These are phyloP conservation scores for Dendrocalamus latiflorus DNA, from an alignment of 202 grass and related monocot genomes.

Conservation along the genomic window DNA sequence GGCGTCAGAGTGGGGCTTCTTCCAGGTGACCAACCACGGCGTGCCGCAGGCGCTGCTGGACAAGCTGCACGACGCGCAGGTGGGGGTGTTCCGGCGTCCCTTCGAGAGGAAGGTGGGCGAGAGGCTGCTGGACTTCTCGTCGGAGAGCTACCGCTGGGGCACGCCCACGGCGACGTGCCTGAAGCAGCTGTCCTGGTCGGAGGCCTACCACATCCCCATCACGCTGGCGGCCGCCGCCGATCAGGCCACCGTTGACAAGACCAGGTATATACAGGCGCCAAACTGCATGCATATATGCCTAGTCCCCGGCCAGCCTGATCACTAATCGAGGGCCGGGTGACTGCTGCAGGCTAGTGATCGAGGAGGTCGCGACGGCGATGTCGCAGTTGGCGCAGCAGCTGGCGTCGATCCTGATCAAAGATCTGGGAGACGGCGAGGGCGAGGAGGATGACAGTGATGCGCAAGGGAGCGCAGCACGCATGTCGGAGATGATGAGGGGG, in stretches of 20 bases:
- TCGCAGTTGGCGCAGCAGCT: conserved; percentile 43
- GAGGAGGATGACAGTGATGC: no score
- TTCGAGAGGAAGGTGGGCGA: conserved; percentile 48
- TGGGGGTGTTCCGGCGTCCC: conserved; percentile 53
- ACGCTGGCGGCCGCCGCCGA: neutral
- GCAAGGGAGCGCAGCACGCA: neutral
- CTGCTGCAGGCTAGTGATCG: conserved; percentile 48
- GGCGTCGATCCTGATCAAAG: conserved; percentile 23
- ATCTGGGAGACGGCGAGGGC: neutral
- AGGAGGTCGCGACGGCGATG: conserved; percentile 45
- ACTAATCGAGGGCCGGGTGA: no score
- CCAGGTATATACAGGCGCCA: neutral
- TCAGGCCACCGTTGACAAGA: neutral
- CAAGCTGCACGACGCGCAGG: conserved; percentile 55
- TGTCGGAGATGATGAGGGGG: conserved; percentile 5
- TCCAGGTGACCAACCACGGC: conserved; percentile 76
- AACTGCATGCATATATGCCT: no score
- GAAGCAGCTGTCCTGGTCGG: conserved; percentile 74
- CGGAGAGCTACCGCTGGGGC: conserved; percentile 74
- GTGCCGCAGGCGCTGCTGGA: conserved; percentile 40
- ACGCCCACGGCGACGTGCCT: conserved; percentile 45
- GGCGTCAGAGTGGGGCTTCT: conserved; percentile 83
- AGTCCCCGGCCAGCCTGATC: no score
- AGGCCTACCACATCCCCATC: conserved; percentile 80
- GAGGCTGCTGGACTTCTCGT: conserved; percentile 41